Percentiles rank a stretch among this genome's conserved stretches.
Evolutionary conservation across 164 flowering plant species (phyloP).

Genomic region (Sextonia rubra): DNA sequence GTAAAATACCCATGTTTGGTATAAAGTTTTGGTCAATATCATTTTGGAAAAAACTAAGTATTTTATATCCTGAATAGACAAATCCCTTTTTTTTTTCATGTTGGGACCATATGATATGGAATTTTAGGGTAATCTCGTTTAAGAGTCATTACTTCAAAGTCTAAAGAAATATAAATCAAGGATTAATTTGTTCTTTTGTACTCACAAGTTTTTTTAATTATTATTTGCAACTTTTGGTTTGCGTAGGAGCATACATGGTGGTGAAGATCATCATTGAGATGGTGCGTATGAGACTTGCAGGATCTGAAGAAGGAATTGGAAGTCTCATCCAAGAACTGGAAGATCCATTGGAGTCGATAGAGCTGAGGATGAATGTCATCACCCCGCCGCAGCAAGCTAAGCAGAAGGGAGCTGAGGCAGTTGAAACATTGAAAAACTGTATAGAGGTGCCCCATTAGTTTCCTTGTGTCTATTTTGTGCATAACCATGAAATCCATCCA

Average conservation of each 20-base stretch:
- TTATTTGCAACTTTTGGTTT: neutral
- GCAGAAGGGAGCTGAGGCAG: constrained; percentile 55
- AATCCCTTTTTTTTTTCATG: too few species aligned
- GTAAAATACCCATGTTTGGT: too few species aligned
- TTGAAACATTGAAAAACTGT: constrained; percentile 57
- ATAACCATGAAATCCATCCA: too few species aligned
- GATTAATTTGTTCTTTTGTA: too few species aligned
- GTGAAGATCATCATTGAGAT: constrained; percentile 91
- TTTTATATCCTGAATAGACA: too few species aligned
- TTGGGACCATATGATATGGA: too few species aligned
- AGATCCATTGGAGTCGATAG: constrained; percentile 70
- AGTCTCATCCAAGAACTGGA: constrained; percentile 75
- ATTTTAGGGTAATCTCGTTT: too few species aligned
- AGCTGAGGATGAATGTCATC: constrained; percentile 65
- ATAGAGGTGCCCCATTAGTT: constrained; percentile 41
- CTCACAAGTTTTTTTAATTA: too few species aligned
- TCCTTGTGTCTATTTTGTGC: neutral
- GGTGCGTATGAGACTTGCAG: constrained; percentile 81
- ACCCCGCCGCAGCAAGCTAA: constrained; percentile 68
- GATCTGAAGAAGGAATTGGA: constrained; percentile 65
- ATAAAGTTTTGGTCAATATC: too few species aligned
- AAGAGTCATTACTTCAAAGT: too few species aligned
- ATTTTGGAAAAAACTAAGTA: too few species aligned
- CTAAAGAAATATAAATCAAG: too few species aligned
- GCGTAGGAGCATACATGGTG: constrained; percentile 84